Evolutionary conservation across 805 yeast species (phyloP).

Genomic region (Starmerella powellii): DNA sequence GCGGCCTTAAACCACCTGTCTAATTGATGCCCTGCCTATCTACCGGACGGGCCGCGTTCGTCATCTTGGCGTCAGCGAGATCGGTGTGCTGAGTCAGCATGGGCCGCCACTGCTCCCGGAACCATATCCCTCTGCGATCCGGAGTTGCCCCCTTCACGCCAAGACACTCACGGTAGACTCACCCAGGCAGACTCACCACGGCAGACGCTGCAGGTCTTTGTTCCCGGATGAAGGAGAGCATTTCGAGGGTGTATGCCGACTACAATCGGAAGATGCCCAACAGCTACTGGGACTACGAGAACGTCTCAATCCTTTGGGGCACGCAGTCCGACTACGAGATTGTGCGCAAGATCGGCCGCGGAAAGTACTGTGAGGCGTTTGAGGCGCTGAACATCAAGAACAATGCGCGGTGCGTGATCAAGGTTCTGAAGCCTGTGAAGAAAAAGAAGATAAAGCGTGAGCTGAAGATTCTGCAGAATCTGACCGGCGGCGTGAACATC

Average conservation of each 20-base stretch:
- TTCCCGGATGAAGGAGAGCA: slow-evolving; percentile 31
- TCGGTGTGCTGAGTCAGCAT: no score
- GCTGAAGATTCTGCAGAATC: slow-evolving; percentile 72
- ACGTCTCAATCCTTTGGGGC: slow-evolving; percentile 70
- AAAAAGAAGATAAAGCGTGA: slow-evolving; percentile 86
- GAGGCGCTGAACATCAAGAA: slow-evolving; percentile 56
- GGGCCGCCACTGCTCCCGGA: no score
- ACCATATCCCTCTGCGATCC: no score
- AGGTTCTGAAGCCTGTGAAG: slow-evolving; percentile 87
- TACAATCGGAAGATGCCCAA: slow-evolving; percentile 65
- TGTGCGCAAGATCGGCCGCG: slow-evolving; percentile 73
- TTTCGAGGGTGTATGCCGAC: slow-evolving; percentile 70
- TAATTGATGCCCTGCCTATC: no score
- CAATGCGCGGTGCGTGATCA: slow-evolving; percentile 63
- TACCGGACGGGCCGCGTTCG: no score
- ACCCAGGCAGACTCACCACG: no score
- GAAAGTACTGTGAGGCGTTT: slow-evolving; percentile 88
- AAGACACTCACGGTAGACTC: no score
- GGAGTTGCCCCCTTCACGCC: no score
- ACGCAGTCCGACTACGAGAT: slow-evolving; percentile 76
- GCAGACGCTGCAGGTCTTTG: no score
- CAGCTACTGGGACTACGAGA: slow-evolving; percentile 74
- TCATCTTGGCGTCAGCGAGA: no score
- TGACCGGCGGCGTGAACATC: slow-evolving; percentile 73
- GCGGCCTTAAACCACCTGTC: no score